Evolutionary conservation across 2,329 filamentous ascomycete genomes (phyloP), one percentile per base, ranked within the genome.

Genomic region (Tolypocladium tundrense): DNA sequence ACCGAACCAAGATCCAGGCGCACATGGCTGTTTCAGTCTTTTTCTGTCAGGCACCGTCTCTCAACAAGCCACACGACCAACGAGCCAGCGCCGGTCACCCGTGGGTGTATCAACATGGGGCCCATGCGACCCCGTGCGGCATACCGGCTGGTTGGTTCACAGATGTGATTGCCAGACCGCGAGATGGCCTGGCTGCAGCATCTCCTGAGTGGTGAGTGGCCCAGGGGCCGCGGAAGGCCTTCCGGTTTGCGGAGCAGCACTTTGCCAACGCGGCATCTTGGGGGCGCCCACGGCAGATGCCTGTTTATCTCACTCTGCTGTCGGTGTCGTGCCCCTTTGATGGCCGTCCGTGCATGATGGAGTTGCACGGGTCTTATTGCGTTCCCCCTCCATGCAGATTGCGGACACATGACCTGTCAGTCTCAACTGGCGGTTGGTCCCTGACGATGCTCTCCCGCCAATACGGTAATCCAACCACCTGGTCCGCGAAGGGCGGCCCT

Each of bases 121-220:
- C 48, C 48, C 48, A 45, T 54, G 41, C 42, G 31, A 53, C 54
- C 35, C 31, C 43, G 48, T 54, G 40, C 43, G 39, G 16, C 41
- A 48, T 57, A 55, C 58, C 58, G 56, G 53, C 52, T 21, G 21
- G 58, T 53, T 60, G 58, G 58, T 57, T 60, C 58, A 54, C 55
- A 50, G n/a, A 50, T 54, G 54, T 50, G 53, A 55, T 39, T 39
- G 16, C 54, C 21, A 42, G 53, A 39, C 39, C 16, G 33, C 33
- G 42, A 55, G 35, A 55, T 52, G 55, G 51, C 27, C 51, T 45
- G 55, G 53, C 53, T 57, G 55, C 58, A 57, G 39, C 48, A 33
- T 42, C 45, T 57, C 27, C 5, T 54, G 33, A 50, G 31, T 56
- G 53, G 45, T 48, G 33, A 50, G 31, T 56, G 53, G 45, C 39